Evolutionary conservation across 2,329 filamentous ascomycete genomes (phyloP), one percentile per base, ranked within the genome.

Genomic region (Falciphora oryzae): DNA sequence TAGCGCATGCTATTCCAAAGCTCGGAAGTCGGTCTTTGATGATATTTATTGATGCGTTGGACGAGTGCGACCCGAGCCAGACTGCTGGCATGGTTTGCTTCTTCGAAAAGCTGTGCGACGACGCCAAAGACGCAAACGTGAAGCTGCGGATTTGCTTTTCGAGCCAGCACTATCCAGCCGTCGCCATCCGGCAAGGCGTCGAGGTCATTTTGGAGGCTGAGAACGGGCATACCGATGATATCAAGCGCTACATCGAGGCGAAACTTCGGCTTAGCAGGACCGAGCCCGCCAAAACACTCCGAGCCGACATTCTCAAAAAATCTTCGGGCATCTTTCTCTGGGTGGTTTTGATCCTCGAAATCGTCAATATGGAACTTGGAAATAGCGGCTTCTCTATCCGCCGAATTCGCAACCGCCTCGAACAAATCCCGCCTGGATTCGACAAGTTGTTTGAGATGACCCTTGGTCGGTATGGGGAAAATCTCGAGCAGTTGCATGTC

Each of bases 381-480:
- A 58, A 68, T 0, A 58, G 25, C 13, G 16, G n/a, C 29, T 78
- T 76, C 0, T 63, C 70, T 0, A 66, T 74, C 57, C 67, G 28
- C 59, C 64, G 2, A 18, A 65, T 80, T 0, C 69, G 44, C 3
- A 68, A 70, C 14, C 69, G 67, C 6, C 73, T 83, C 0, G 29
- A 62, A 0, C 69, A 76, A 2, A 71, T 81, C 0, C 81, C 80
- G 0, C 64, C 11, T 1, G 73, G 74, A 0, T 71, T 88, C 0
- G 69, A 75, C 53, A 73, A 81, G 0, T 68, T 89, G 0, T 87
- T 89, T 66, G 74, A 73, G 2, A 73, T 83, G 22, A 82, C 87
- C 0, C 64, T 87, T 2, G 77, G 65, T 0, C 76, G 82, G 18
- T 83, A 88, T 63, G n/a, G 64, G 0, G 53, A 74, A 0, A 75